Evolutionary conservation across 129 eudicot genomes (phyloP).

Genomic region (Ambrosia trifida): DNA sequence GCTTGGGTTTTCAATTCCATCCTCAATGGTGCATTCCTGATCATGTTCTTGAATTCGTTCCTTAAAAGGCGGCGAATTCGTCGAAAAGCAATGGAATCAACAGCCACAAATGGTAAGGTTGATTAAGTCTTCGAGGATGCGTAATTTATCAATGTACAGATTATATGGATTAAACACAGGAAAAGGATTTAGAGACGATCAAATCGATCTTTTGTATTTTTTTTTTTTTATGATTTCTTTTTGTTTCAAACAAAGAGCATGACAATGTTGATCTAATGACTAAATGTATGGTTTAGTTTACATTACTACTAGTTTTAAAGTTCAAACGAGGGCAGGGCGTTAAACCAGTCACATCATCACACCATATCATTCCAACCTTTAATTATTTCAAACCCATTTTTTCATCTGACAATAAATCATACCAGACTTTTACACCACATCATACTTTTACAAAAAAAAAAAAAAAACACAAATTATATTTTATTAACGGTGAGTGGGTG

Average conservation of each 20-base stretch:
- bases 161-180: conserved; percentile 6
- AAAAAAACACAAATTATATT: too few species aligned
- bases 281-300: too few species aligned
- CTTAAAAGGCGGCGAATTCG: conserved; percentile 30
- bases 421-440: too few species aligned
- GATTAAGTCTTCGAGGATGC: conserved; percentile 19
- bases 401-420: too few species aligned
- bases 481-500: too few species aligned
- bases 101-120: conserved; percentile 21
- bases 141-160: conserved; percentile 12
- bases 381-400: too few species aligned
- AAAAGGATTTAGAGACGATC: neutral
- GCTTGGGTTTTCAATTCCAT: conserved; percentile 68
- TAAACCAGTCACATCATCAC: too few species aligned
- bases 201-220: conserved; percentile 19
- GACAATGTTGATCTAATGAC: conserved; percentile 14
- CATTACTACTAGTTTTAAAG: too few species aligned
- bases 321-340: too few species aligned
- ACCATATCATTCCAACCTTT: too few species aligned
- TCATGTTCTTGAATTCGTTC: conserved; percentile 44
- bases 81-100: conserved; percentile 30
- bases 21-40: conserved; percentile 43
- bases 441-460: too few species aligned
- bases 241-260: conserved; percentile 16
- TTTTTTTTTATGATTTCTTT: conserved; percentile 4